phyloP scores from a whole-genome alignment of 805 yeast species.

The Isabelozyma rhagii region DNA sequence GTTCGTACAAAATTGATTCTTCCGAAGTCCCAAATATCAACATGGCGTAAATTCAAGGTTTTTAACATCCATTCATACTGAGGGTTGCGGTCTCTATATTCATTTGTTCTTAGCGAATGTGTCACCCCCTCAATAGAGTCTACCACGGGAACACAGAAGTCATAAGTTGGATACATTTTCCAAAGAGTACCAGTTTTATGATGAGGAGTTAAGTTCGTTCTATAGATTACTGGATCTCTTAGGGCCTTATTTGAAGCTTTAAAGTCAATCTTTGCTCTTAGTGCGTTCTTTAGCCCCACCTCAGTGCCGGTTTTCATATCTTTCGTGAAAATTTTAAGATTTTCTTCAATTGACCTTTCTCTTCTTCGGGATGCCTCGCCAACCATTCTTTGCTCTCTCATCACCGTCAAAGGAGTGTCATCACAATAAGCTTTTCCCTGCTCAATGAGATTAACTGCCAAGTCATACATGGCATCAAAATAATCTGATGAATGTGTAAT shows the following conservation, averaged over 20 bases:
- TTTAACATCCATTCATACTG: conserved; percentile 96
- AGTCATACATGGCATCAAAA: conserved; percentile 86
- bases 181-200: conserved; percentile 91
- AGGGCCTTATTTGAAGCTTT: conserved; percentile 89
- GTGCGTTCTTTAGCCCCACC: conserved; percentile 85
- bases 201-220: conserved; percentile 96
- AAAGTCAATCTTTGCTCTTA: conserved; percentile 95
- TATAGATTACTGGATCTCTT: conserved; percentile 97
- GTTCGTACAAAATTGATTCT: conserved; percentile 97
- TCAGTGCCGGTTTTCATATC: conserved; percentile 95
- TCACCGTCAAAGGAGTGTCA: conserved; percentile 88
- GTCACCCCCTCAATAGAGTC: conserved; percentile 97
- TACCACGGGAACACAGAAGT: conserved; percentile 96
- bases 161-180: conserved; percentile 98
- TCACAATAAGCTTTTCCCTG: conserved; percentile 98
- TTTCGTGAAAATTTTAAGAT: conserved; percentile 75
- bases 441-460: conserved; percentile 81
- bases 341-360: conserved; percentile 91
- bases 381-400: conserved; percentile 99
- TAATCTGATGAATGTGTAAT: conserved; percentile 91
- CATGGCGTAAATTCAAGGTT: conserved; percentile 80
- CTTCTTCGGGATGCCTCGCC: conserved; percentile 92
- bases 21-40: conserved; percentile 96
- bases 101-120: conserved; percentile 96
- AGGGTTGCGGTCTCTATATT: conserved; percentile 97